phyloP scores from a whole-genome alignment of 768 basidiomycete species.

The Xerocomellus amylosporus region DNA sequence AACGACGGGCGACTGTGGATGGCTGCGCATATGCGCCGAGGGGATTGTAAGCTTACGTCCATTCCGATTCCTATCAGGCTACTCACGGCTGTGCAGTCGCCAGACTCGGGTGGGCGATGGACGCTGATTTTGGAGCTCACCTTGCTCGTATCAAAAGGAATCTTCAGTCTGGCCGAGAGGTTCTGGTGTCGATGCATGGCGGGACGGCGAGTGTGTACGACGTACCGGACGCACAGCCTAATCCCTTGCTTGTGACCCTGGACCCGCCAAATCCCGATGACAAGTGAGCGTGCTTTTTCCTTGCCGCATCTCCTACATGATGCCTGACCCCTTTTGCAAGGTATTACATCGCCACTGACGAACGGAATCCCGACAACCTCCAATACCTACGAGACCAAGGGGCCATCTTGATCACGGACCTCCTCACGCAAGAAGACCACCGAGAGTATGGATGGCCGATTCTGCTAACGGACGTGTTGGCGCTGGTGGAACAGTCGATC shows the following conservation, averaged over 20 bases:
- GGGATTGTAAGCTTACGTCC: constrained; percentile 36
- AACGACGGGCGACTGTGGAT: constrained; percentile 39
- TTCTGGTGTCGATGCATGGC: constrained; percentile 22
- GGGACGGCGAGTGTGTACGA: constrained; percentile 17
- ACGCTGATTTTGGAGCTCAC: constrained; percentile 32
- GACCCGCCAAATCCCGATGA: constrained; percentile 26
- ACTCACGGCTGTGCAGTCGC: constrained; percentile 22
- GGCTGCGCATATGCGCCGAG: constrained; percentile 45
- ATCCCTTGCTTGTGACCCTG: constrained; percentile 19
- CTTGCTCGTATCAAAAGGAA: constrained; percentile 31
- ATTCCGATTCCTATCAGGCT: not conserved
- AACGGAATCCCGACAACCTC: constrained; percentile 36
- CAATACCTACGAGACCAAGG: constrained; percentile 34
- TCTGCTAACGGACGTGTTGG: constrained; percentile 42
- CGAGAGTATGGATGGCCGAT: constrained; percentile 41
- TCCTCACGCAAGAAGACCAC: constrained; percentile 42
- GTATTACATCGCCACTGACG: constrained; percentile 42
- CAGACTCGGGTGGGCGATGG: constrained; percentile 34
- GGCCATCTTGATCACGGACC: constrained; percentile 40
- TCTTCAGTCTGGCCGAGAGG: constrained; percentile 18
- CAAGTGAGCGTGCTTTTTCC: constrained; percentile 10
- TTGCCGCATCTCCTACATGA: not conserved
- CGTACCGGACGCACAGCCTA: constrained; percentile 20
- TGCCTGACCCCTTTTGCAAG: constrained; percentile 9
- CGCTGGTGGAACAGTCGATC: constrained; percentile 41